Conservation (phyloP, 2,329 filamentous ascomycete genomes). For the Talaromyces pinophilus region DNA sequence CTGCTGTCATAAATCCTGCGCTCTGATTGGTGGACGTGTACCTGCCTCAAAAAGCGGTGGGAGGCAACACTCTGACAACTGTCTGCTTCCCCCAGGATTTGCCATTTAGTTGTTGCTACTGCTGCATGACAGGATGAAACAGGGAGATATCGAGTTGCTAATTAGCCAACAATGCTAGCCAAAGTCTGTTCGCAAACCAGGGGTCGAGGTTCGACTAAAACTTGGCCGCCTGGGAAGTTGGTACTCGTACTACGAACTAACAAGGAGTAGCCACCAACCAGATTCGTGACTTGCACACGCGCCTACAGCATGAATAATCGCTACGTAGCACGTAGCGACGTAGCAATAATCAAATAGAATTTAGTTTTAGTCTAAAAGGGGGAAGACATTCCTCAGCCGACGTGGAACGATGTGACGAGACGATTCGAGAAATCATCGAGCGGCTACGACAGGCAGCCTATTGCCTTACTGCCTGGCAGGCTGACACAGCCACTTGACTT, state of each 20-base stretch:
- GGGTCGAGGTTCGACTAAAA: background rate
- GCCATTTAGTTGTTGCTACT: background rate
- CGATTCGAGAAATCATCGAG: constrained; percentile 14
- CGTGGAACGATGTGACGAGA: constrained; percentile 23
- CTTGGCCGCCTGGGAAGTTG: background rate
- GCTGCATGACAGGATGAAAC: background rate
- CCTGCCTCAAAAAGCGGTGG: constrained; percentile 15
- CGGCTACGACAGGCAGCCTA: background rate
- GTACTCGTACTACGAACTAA: constrained; percentile 7
- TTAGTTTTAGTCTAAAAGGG: constrained; percentile 10
- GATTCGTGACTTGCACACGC: constrained; percentile 8
- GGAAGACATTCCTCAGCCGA: constrained; percentile 17
- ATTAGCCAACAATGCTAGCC: background rate
- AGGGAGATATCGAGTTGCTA: background rate
- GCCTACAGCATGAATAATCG: constrained; percentile 4
- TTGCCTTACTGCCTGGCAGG: background rate
- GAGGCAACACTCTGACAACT: constrained; percentile 7
- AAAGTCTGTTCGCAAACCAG: background rate
- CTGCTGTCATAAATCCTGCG: background rate
- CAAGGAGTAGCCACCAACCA: constrained; percentile 11
- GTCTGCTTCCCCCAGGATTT: background rate
- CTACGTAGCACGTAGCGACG: constrained; percentile 3
- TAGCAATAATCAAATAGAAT: constrained; percentile 10
- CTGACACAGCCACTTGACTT: constrained; percentile 7
- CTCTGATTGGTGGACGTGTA: background rate